Evolutionary conservation across 1,284 basidiomycete genomes (phyloP), one percentile per base, ranked within the genome.

Genomic region (Boletus mariae): DNA sequence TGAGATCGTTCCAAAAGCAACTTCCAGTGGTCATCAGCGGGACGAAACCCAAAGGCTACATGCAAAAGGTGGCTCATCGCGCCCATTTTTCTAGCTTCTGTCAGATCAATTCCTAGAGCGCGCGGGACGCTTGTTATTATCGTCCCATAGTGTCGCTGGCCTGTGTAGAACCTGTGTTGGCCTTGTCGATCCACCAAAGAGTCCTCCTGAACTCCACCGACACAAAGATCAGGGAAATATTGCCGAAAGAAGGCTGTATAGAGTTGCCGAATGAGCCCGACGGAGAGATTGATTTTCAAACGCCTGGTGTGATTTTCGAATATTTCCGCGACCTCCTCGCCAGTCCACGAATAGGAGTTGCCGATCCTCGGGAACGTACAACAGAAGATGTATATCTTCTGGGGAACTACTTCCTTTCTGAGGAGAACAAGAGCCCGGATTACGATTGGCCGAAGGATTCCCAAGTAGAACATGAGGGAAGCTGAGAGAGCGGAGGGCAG

Each of bases 11-110:
- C 26, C 1, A 40, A n/a, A n/a, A 47, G 46, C 4, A 10, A 15
- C 5, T 23, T 40, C 35, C 25, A 47, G n/a, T 40, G 5, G 10
- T 26, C 35, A 5, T 40, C n/a, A 0, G 46, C 10, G 10, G 25
- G 12, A 9, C 35, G 28, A 28, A 55, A 7, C 20, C 20, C 41
- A 5, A 55, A 55, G n/a, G 48, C 3, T 1, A 49, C 34, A 5
- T 56, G 53, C 3, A 55, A 23, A 8, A 55, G 31, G 1, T 55
- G 47, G n/a, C 55, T 56, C 10, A 55, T 55, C 1, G 40, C 40
- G 6, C 55, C 44, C 34, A 56, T 5, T 15, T 50, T 46, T 23
- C 45, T 55, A 2, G 47, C 55, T 35, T 56, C 53, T 2, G 44
- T 47, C 4, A 56, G 2, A 12, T 56, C 47, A 0, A 56, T 56